These are phyloP conservation scores for Nasturtium officinale DNA, from an alignment of 345 rosid species.

Conservation along the genomic window DNA sequence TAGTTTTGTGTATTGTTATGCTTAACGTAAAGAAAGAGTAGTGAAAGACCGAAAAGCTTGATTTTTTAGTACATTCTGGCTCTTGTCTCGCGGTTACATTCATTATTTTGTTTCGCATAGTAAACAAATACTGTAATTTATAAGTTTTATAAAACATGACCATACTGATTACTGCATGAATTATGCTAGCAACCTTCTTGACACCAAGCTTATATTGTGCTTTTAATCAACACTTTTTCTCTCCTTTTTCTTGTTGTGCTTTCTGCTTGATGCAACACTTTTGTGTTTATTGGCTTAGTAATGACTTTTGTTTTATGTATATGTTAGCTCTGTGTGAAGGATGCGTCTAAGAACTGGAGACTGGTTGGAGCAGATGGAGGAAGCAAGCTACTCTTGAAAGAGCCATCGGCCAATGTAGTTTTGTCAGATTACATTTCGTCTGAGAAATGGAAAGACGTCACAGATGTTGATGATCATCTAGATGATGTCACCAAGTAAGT, in stretches of 20 bases:
- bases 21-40: not conserved
- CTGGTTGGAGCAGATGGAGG: constrained; percentile 66
- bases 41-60: not conserved
- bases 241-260: not conserved
- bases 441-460: constrained; percentile 77
- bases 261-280: constrained; percentile 23
- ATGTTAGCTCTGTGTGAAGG: constrained; percentile 74
- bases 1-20: not conserved
- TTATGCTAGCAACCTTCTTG: constrained; percentile 1
- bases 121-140: not conserved
- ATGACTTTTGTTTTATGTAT: not conserved
- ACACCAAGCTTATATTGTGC: not conserved
- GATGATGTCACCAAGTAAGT: constrained; percentile 87
- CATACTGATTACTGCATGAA: constrained; percentile 16
- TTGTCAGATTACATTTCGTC: constrained; percentile 72
- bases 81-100: constrained; percentile 12
- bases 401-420: constrained; percentile 77
- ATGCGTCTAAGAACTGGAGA: constrained; percentile 92
- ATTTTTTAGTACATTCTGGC: constrained; percentile 2
- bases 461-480: constrained; percentile 93
- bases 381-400: constrained; percentile 65
- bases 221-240: constrained; percentile 4
- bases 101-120: not conserved
- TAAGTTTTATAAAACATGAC: constrained; percentile 3
- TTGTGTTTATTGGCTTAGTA: not conserved